These are phyloP conservation scores for Cystobasidium onofrii DNA, from an alignment of 768 basidiomycete genomes.

Conservation along the genomic window DNA sequence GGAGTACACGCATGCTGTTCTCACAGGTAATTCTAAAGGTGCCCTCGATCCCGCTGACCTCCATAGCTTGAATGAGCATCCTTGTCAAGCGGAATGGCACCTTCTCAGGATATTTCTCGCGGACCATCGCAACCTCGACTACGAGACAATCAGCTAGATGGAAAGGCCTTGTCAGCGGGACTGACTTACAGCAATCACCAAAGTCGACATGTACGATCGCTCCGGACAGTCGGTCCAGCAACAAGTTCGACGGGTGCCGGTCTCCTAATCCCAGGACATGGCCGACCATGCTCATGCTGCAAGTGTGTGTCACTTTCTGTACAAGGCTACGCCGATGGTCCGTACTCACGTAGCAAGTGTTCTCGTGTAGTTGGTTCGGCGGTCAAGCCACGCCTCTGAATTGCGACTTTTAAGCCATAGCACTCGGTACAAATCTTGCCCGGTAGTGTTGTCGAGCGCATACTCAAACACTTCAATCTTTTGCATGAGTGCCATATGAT, in stretches of 20 bases:
- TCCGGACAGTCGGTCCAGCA: constrained; percentile 82
- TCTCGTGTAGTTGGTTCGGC: constrained; percentile 88
- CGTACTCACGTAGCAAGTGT: constrained; percentile 70
- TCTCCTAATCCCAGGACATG: constrained; percentile 97
- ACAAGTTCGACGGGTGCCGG: constrained; percentile 88
- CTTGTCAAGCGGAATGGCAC: constrained; percentile 95
- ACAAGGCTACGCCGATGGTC: neutral
- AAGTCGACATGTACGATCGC: constrained; percentile 96
- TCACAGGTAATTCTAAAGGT: constrained; percentile 64
- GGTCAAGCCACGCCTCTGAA: constrained; percentile 96
- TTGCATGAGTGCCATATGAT: constrained; percentile 82
- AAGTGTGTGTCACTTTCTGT: neutral
- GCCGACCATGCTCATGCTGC: constrained; percentile 53
- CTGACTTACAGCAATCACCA: constrained; percentile 70
- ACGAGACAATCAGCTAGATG: neutral
- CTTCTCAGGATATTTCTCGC: constrained; percentile 86
- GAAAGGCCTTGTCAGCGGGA: neutral
- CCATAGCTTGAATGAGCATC: constrained; percentile 99
- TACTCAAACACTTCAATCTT: constrained; percentile 99
- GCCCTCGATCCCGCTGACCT: constrained; percentile 96
- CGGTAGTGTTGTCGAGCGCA: constrained; percentile 93
- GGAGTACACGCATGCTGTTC: constrained; percentile 72
- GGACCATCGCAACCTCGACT: constrained; percentile 42
- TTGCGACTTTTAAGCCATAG: constrained; percentile 91
- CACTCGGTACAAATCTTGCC: constrained; percentile 92